Evolutionary conservation across 1,284 basidiomycete genomes (phyloP), one percentile per base, ranked within the genome.

Genomic region (Malassezia vespertilionis): DNA sequence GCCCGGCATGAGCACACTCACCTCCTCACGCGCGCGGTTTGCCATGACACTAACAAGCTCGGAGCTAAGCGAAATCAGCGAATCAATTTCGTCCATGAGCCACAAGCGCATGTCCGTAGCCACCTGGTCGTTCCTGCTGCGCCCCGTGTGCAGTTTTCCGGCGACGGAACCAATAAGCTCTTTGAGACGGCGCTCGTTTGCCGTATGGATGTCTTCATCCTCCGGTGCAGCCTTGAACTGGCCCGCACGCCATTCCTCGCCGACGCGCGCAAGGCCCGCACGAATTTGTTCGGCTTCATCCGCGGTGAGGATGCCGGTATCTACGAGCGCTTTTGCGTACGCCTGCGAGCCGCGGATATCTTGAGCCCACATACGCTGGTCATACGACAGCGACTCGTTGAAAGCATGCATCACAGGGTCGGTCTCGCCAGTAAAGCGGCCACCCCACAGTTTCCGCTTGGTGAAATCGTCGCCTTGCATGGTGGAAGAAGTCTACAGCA

Each of bases 181-280:
- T 57, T 82, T 86, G 59, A 97, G 74, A 24, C 91, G 79, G 44
- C 93, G 82, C 73, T 97, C 91, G 68, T 97, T 97, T 48, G 93
- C 93, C n/a, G 91, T 97, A 72, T 97, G 91, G 53, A 97, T 96
- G 68, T 97, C 91, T 68, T 97, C 91, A 68, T 97, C 91, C 60
- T 91, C 88, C 12, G 80, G 75, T 9, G 57, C 56, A 30, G 57
- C 58, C 21, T 57, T 24, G 53, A 71, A 71, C 11, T 56, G 58
- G 40, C 60, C 60, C 2, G 48, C 43, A 42, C 56, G 78, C 91
- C 91, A 97, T 74, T 96, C 91, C 60, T 79, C 74, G 49, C 78
- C 81, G 43, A 97, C 88, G 32, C 74, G 71, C 54, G 77, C 74
- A 41, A 97, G 77, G n/a, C 90, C 91, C 28, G 79, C 73, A 26